Evolutionary conservation across 2,329 filamentous ascomycete species (phyloP).

Genomic region (Hypoxylon sp.): DNA sequence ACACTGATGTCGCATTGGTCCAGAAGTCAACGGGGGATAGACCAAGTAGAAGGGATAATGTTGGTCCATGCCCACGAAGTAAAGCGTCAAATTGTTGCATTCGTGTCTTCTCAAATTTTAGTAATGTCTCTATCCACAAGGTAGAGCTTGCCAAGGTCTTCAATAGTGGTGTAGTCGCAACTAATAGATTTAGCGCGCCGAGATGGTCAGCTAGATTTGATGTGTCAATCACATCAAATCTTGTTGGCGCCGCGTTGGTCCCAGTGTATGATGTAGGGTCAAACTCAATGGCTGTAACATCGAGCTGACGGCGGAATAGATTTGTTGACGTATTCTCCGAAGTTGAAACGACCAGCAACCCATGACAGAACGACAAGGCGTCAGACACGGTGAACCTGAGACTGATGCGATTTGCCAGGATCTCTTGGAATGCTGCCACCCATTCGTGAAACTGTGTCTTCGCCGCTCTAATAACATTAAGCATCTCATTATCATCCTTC

Average conservation of each 20-base stretch:
- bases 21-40: slow-evolving; percentile 64
- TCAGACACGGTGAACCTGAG: slow-evolving; percentile 65
- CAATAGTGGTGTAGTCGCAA: slow-evolving; percentile 63
- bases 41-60: slow-evolving; percentile 65
- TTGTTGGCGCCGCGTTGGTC: slow-evolving; percentile 53
- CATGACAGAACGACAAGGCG: slow-evolving; percentile 65
- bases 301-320: slow-evolving; percentile 59
- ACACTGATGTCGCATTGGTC: slow-evolving; percentile 61
- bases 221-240: slow-evolving; percentile 70
- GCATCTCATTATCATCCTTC: slow-evolving; percentile 16
- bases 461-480: slow-evolving; percentile 53
- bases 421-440: slow-evolving; percentile 57
- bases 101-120: slow-evolving; percentile 52
- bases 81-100: slow-evolving; percentile 56
- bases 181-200: slow-evolving; percentile 61
- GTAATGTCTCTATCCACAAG: slow-evolving; percentile 63
- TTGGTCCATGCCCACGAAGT: slow-evolving; percentile 62
- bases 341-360: slow-evolving; percentile 59
- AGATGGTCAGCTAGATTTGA: slow-evolving; percentile 61
- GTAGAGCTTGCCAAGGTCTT: slow-evolving; percentile 59
- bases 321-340: slow-evolving; percentile 54
- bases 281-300: slow-evolving; percentile 57
- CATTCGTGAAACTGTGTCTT: slow-evolving; percentile 62
- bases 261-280: slow-evolving; percentile 58
- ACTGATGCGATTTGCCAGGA: slow-evolving; percentile 49